Evolutionary conservation across 306 rosid species (phyloP), one percentile per base, ranked within the genome.

Genomic region (Ceratonia siliqua): DNA sequence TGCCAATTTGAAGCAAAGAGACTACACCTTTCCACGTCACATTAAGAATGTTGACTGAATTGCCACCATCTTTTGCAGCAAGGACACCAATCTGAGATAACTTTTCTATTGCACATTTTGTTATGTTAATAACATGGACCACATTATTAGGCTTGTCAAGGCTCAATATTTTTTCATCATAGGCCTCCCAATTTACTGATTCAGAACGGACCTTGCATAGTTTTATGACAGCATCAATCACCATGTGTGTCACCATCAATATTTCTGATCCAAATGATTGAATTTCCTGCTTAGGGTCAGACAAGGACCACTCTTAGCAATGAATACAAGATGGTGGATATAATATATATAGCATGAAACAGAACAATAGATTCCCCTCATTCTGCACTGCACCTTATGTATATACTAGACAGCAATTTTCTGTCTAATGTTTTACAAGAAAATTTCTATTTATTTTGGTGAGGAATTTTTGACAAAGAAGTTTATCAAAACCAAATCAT

Each of bases 21-120:
- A 91, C 96, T 69, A 94, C 96, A 55, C 94, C 97, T 88, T 91
- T 94, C 98, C 98, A 94, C 18, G 93, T 88, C 64, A 85, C 83
- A 59, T 90, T 94, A 62, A 94, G 94, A 76, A 94, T 86, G 59
- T 70, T 86, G 22, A 94, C 97, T 73, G 87, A 80, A 78, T 85
- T 87, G 53, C 98, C 98, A 48, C 97, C 98, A 35, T 79, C 85
- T 53, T 87, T 87, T 73, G 97, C 98, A 42, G 97, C 98, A 88
- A 88, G 45, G 27, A 80, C 57, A 77, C 98, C 98, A 53, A 94
- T 80, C 75, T 88, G 86, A 75, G 89, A 85, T 66, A 89, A 48
- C 65, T 83, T 88, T 79, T 89, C 97, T 56, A 88, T 73, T 33
- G 90, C 73, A 76, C 73, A 77, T 81, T 80, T 88, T 57, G 77